A percentile compares a stretch with the other conserved stretches of the same genome.
phyloP scores from a whole-genome alignment of 257 asterid genomes.

The Salvia rosmarinus region DNA sequence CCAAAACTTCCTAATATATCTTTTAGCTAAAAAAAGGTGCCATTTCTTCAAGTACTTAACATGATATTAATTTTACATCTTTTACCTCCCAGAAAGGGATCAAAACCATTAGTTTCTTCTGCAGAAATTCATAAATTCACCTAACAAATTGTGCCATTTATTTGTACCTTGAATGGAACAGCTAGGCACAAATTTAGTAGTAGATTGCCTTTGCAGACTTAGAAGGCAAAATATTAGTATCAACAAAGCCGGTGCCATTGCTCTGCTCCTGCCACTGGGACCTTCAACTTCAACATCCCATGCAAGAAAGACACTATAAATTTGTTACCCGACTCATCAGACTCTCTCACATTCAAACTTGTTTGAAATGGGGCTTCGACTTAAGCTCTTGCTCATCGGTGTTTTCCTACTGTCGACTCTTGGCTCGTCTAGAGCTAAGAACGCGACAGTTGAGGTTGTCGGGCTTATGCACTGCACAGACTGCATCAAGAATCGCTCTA shows the following conservation, averaged over 20 bases:
- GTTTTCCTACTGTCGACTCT: constrained; percentile 29
- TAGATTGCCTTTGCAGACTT: not conserved
- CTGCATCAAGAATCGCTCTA: constrained; percentile 37
- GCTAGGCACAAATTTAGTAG: not conserved
- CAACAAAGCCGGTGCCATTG: constrained; percentile 49
- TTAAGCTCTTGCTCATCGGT: constrained; percentile 24
- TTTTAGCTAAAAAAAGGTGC: not conserved
- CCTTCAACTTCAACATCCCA: constrained; percentile 22
- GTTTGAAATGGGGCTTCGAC: constrained; percentile 34
- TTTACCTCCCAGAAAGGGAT: no score
- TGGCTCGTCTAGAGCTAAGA: constrained; percentile 36
- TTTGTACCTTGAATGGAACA: constrained; percentile 24
- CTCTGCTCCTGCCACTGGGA: constrained; percentile 28
- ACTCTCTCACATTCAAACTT: not conserved
- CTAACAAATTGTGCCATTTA: constrained; percentile 43
- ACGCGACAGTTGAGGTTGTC: constrained; percentile 39
- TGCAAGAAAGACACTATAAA: constrained; percentile 37
- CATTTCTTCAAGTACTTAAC: no score
- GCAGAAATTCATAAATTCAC: constrained; percentile 19
- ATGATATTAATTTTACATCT: no score
- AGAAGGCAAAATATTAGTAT: constrained; percentile 12
- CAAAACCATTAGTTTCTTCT: no score
- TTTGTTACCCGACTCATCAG: constrained; percentile 5
- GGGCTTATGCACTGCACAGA: constrained; percentile 48
- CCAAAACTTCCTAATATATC: not conserved